Percentiles rank a stretch among this genome's conserved stretches.
Conservation (phyloP, 2,329 filamentous ascomycete genomes). For the Sarocladium brachiariae region DNA sequence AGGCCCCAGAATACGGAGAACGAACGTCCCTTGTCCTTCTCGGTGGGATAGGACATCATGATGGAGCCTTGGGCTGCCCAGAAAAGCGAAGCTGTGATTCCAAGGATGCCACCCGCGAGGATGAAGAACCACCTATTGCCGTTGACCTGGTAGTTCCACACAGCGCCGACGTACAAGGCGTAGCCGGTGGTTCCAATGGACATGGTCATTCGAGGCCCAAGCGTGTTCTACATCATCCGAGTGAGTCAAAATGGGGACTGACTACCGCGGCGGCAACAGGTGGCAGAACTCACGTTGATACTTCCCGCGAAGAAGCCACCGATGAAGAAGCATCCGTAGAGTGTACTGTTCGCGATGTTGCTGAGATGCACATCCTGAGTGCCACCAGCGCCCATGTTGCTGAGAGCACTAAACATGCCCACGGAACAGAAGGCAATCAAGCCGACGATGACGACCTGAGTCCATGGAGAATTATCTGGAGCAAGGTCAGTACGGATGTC, state of each 20-base stretch:
- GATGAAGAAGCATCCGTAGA: conserved; percentile 60
- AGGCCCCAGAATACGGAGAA: conserved; percentile 86
- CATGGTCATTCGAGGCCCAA: conserved; percentile 59
- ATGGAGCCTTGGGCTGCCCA: conserved; percentile 72
- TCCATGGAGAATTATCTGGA: conserved; percentile 6
- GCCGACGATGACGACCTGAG: conserved; percentile 16
- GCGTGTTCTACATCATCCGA: conserved; percentile 42
- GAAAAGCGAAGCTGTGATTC: conserved; percentile 64
- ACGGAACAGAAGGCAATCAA: conserved; percentile 11
- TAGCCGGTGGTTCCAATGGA: conserved; percentile 66
- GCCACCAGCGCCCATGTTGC: conserved; percentile 57
- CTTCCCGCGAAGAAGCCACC: conserved; percentile 62
- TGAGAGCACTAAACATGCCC: conserved; percentile 65
- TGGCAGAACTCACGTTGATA: conserved; percentile 38
- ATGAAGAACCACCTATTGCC: conserved; percentile 59
- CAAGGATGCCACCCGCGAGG: conserved; percentile 63
- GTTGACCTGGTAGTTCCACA: conserved; percentile 61
- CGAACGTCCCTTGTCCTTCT: conserved; percentile 70
- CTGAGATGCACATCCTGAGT: conserved; percentile 4
- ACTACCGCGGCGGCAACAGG: not conserved
- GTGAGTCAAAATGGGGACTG: not conserved
- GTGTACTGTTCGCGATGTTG: conserved; percentile 50
- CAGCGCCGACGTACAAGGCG: conserved; percentile 60
- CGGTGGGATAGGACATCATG: conserved; percentile 76
- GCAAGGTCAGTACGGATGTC: not conserved